These are phyloP conservation scores for Phytophthora pistaciae DNA, from an alignment of 352 stramenopile genomes.

Conservation along the genomic window DNA sequence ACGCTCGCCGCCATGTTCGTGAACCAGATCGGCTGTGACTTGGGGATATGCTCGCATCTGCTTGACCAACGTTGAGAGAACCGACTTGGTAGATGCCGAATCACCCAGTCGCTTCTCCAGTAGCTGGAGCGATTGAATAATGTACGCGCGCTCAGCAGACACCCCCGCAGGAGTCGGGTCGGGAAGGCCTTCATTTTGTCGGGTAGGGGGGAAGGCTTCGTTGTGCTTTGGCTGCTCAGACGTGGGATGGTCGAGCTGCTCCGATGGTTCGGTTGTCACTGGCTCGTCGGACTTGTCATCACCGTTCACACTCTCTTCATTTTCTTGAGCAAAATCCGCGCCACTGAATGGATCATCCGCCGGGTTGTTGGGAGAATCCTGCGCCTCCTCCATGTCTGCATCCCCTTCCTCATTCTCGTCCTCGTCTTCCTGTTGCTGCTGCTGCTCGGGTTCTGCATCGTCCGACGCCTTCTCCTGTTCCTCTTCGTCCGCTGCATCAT, in stretches of 20 bases:
- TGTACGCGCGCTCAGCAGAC: slow-evolving; percentile 50
- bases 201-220: not conserved
- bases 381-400: slow-evolving; percentile 18
- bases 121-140: slow-evolving; percentile 58
- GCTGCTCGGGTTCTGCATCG: not conserved
- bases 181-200: slow-evolving; percentile 14
- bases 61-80: slow-evolving; percentile 78
- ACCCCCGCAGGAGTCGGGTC: slow-evolving; percentile 2
- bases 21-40: slow-evolving; percentile 67
- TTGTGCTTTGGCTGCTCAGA: slow-evolving; percentile 1
- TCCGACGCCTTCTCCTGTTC: slow-evolving; percentile 29
- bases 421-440: slow-evolving; percentile 12
- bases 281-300: slow-evolving; percentile 2
- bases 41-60: slow-evolving; percentile 82
- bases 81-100: slow-evolving; percentile 59
- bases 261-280: not conserved
- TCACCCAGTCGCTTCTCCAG: slow-evolving; percentile 53
- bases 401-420: slow-evolving; percentile 3
- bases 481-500: not conserved
- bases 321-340: not conserved
- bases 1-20: slow-evolving; percentile 51
- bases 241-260: not conserved
- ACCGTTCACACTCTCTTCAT: slow-evolving; percentile 6
- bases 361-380: slow-evolving; percentile 6
- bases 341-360: not conserved